Evolutionary conservation across 306 rosid species (phyloP), one percentile per base, ranked within the genome.

Genomic region (Arachis hypogaea): DNA sequence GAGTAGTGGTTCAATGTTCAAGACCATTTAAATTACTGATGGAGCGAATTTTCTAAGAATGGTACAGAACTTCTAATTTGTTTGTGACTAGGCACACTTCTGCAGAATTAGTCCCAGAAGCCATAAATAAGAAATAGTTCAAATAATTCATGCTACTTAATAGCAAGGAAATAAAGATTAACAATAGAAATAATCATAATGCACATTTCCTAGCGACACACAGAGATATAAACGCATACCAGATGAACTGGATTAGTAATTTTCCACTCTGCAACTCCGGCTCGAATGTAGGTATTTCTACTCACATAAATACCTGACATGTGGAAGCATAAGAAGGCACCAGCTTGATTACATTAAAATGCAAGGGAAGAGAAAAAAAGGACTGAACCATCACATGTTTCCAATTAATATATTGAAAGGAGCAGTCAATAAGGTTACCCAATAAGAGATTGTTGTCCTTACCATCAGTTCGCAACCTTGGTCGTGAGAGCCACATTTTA

Each of bases 381-480:
- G 30, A 54, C 0, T 18, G 50, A 61, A 45, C 59, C 56, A 72
- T 69, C 70, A 41, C 16, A 3, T 5, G 10, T 22, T 28, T 5
- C 50, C 68, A 38, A 29, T 43, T 62, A 51, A 75, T 61, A 66
- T 64, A 59, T 69, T 28, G 28, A 33, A 33, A 33, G 38, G 14
- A 66, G 56, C 66, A 18, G 47, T 56, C 30, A 77, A 72, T n/a
- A 55, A 49, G 63, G 29, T 41, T 44, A 63, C 77, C 69, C 78
- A 68, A 47, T 41, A 41, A 14, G 14, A 42, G 16, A 67, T 28
- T 71, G 62, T 40, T 10, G 36, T 43, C 18, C 84, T 86, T 82
- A 94, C 97, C 97, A 79, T 91, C 98, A 57, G 87, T 86, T 69
- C 97, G 93, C 77, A 91, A 79, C 88, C 97, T 89, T 68, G 98